Evolutionary conservation across 257 asterid species (phyloP).

Genomic region (Handroanthus guayacan): DNA sequence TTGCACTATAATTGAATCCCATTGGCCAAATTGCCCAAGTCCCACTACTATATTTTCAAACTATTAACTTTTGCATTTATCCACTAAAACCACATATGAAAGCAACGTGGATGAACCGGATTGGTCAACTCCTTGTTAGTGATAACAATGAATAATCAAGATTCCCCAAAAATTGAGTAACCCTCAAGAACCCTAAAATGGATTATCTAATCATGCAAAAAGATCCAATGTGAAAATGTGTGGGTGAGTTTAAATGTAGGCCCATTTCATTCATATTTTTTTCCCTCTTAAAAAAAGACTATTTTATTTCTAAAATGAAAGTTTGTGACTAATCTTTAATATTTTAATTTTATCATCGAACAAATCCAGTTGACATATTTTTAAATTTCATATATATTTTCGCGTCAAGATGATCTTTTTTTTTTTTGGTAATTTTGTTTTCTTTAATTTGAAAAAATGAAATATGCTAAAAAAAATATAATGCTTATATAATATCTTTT

Average conservation of each 20-base stretch:
- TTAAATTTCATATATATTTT: too few species aligned
- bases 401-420: too few species aligned
- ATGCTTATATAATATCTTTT: too few species aligned
- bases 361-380: too few species aligned
- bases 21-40: constrained; percentile 8
- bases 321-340: too few species aligned
- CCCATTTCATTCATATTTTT: constrained; percentile 9
- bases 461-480: too few species aligned
- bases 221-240: not conserved
- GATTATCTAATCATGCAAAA: constrained; percentile 21
- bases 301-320: too few species aligned
- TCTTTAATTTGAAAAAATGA: too few species aligned
- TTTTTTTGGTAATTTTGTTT: too few species aligned
- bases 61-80: not conserved
- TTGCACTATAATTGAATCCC: constrained; percentile 11
- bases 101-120: constrained; percentile 28
- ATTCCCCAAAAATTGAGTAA: constrained; percentile 38
- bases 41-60: not conserved
- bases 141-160: constrained; percentile 18
- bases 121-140: constrained; percentile 23
- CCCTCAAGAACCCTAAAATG: constrained; percentile 26
- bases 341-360: too few species aligned
- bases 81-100: constrained; percentile 2
- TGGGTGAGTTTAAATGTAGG: constrained; percentile 5
- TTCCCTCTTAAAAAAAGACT: too few species aligned